A percentile compares a stretch with the other conserved stretches of the same genome.
Evolutionary conservation across 768 basidiomycete genomes (phyloP).

Genomic region (Tephrocybe rancida): DNA sequence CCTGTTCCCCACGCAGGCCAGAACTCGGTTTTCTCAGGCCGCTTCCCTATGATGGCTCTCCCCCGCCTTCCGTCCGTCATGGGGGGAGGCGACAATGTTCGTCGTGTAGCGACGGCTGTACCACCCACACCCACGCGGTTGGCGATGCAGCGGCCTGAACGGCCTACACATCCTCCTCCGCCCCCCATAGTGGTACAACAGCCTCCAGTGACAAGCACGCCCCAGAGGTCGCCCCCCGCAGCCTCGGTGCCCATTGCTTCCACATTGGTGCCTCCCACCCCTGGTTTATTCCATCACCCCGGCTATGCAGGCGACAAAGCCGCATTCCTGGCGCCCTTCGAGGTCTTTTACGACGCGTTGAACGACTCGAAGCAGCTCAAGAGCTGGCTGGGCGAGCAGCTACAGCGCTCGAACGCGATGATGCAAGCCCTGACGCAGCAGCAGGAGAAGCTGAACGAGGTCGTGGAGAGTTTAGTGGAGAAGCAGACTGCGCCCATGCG

Average conservation of each 20-base stretch:
- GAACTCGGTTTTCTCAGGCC: slow-evolving; percentile 40
- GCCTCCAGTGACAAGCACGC: slow-evolving; percentile 30
- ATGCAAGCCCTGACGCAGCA: slow-evolving; percentile 56
- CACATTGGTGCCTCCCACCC: slow-evolving; percentile 68
- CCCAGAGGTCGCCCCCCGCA: slow-evolving; percentile 53
- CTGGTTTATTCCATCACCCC: slow-evolving; percentile 63
- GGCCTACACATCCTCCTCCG: slow-evolving; percentile 6
- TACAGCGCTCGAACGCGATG: slow-evolving; percentile 62
- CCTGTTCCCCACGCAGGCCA: slow-evolving; percentile 59
- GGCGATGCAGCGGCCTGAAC: slow-evolving; percentile 44
- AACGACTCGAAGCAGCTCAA: slow-evolving; percentile 81
- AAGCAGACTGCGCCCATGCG: slow-evolving; percentile 58
- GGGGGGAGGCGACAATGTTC: slow-evolving; percentile 42
- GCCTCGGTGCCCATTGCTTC: slow-evolving; percentile 71
- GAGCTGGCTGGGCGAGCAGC: slow-evolving; percentile 72
- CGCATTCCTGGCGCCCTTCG: slow-evolving; percentile 83
- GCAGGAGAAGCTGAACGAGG: slow-evolving; percentile 63
- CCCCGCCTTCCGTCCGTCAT: slow-evolving; percentile 63
- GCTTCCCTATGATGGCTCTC: slow-evolving; percentile 71
- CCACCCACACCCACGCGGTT: slow-evolving; percentile 76
- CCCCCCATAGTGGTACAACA: slow-evolving; percentile 6
- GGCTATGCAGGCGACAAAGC: slow-evolving; percentile 65
- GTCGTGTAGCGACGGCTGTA: slow-evolving; percentile 59
- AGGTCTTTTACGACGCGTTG: slow-evolving; percentile 82
- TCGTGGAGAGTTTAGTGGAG: slow-evolving; percentile 64